These are phyloP conservation scores for Nannochloris sp. DNA, from an alignment of 139 green algal species.

Conservation along the genomic window DNA sequence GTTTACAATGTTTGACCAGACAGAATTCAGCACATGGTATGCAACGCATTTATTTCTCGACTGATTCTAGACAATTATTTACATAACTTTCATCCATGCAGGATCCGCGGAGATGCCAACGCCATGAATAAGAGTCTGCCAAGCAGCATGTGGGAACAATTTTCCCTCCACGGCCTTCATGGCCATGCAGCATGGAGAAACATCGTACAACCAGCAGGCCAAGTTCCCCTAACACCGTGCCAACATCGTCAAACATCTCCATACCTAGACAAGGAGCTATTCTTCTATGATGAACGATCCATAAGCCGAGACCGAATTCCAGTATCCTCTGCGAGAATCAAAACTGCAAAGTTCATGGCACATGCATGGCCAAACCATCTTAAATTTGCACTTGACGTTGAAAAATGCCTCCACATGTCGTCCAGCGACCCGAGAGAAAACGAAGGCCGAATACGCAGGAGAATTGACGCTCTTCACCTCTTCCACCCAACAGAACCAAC, in stretches of 20 bases:
- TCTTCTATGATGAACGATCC: slow-evolving; percentile 6
- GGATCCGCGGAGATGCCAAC: no score
- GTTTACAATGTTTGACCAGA: background rate
- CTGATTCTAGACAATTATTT: no score
- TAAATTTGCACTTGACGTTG: slow-evolving; percentile 19
- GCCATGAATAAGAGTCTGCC: no score
- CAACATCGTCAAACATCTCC: slow-evolving; percentile 20
- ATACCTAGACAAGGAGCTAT: slow-evolving; percentile 19
- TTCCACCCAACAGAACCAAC: slow-evolving; percentile 1
- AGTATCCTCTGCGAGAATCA: background rate
- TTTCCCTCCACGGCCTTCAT: background rate
- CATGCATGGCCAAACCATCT: slow-evolving; percentile 18
- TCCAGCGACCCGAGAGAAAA: no score
- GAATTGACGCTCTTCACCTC: background rate
- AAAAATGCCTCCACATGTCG: slow-evolving; percentile 4
- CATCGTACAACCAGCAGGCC: background rate
- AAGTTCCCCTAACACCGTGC: slow-evolving; percentile 1
- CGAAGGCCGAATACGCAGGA: no score
- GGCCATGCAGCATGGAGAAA: background rate
- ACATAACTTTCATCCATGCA: no score
- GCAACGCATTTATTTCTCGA: no score
- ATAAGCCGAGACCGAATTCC: background rate
- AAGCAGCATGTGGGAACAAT: slow-evolving; percentile 16
- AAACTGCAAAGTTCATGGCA: slow-evolving; percentile 25
- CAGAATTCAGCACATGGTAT: no score